Percentiles rank a stretch among this genome's conserved stretches.
Evolutionary conservation across 495 filamentous ascomycete genomes (phyloP).

Genomic region (Neurospora sp.): DNA sequence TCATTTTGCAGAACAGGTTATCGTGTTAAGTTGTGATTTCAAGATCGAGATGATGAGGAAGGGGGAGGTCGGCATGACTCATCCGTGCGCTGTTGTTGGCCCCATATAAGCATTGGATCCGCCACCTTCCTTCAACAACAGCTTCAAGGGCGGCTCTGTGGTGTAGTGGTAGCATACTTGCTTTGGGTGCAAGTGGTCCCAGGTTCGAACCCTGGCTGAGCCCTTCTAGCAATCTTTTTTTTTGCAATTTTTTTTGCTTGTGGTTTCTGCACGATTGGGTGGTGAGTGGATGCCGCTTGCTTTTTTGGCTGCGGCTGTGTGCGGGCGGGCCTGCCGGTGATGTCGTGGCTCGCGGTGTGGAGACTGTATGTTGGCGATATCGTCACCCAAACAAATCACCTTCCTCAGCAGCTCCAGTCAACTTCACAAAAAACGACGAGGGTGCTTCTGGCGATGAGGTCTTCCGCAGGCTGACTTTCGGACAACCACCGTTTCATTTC

Average conservation of each 20-base stretch:
- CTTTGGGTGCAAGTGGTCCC: constrained; percentile 1
- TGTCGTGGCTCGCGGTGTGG: neutral
- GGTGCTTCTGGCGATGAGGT: too few species aligned
- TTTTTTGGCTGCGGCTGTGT: neutral
- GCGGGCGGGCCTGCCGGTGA: neutral
- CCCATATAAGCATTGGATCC: neutral
- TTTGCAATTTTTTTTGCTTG: neutral
- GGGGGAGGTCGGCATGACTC: too few species aligned
- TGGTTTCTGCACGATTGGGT: neutral
- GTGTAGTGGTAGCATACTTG: constrained; percentile 1
- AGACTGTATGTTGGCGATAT: neutral
- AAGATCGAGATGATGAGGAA: too few species aligned
- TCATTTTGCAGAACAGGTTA: too few species aligned
- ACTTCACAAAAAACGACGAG: too few species aligned
- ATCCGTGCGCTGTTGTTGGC: neutral
- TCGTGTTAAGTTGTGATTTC: too few species aligned
- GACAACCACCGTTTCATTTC: too few species aligned
- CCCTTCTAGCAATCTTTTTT: neutral
- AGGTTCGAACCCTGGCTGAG: neutral
- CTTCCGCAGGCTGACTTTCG: too few species aligned
- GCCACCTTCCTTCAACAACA: neutral
- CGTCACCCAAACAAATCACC: neutral
- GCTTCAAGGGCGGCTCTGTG: neutral
- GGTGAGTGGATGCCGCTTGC: neutral
- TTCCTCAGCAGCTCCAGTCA: too few species aligned